Conservation (phyloP, 148 eudicot species). For the Mesembryanthemum crystallinum region DNA sequence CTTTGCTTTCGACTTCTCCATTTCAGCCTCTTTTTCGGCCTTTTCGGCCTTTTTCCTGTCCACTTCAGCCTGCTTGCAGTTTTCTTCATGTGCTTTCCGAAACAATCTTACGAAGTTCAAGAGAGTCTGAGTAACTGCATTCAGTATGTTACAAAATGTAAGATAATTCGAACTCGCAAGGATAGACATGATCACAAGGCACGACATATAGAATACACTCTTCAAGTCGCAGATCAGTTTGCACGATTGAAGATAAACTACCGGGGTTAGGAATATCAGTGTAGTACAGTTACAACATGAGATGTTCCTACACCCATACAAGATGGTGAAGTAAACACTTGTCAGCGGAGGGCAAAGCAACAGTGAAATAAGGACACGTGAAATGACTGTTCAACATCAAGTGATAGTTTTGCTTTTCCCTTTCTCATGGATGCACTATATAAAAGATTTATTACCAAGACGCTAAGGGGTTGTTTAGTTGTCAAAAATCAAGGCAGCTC, state of each 20-base stretch:
- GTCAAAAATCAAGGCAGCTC: too few species aligned
- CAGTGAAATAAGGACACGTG: not conserved
- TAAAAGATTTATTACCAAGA: not conserved
- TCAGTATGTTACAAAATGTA: not conserved
- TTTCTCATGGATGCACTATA: not conserved
- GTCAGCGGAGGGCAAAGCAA: not conserved
- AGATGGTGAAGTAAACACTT: not conserved
- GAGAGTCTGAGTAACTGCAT: constrained; percentile 76
- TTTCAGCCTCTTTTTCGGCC: constrained; percentile 78
- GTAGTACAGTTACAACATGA: not conserved
- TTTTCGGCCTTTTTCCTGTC: constrained; percentile 83
- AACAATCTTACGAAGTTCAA: constrained; percentile 78
- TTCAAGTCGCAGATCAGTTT: not conserved
- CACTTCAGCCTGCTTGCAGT: constrained; percentile 74
- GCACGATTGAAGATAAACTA: not conserved
- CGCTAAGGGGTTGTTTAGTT: too few species aligned
- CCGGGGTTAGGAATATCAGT: not conserved
- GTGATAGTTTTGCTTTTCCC: too few species aligned
- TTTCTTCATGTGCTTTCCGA: constrained; percentile 87
- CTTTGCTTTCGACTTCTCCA: constrained; percentile 63
- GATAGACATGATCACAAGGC: not conserved
- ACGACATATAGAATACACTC: not conserved
- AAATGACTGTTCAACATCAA: not conserved
- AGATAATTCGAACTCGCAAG: not conserved
- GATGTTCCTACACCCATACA: not conserved